Base-by-base conservation (phyloP, 768 basidiomycete genomes). In the Auriscalpium orientale region DNA sequence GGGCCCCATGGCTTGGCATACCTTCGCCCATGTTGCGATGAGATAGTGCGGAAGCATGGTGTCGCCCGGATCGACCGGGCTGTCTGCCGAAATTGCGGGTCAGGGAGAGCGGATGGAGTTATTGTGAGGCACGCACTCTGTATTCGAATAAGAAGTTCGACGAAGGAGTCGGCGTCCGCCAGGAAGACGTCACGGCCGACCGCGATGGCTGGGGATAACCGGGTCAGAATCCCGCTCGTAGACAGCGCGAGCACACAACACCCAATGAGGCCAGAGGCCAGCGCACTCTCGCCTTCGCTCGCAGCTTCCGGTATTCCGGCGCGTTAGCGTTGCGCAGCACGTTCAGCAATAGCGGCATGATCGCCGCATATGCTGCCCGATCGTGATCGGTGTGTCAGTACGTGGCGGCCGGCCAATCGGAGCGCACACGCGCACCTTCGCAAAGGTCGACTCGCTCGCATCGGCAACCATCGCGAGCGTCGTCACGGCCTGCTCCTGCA, bases 381-480 rank as follows among this genome's bases (percentile, higher is more conserved):
- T 13, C 21, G 13, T 16, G 21, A 28, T 28, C 28, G 28, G 28
- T 28, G 28, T 28, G 28, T 28, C 28, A 37, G 21, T 35, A 46
- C 20, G 51, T 22, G 46, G 8, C 2, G 18, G 37, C 8, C 10
- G 15, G 10, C 28, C 5, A 12, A 45, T 16, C 5, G 18, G 40
- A 37, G 15, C 0, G n/a, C n/a, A n/a, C n/a, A n/a, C n/a, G 64
- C 70, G 1, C 57, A 83, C 89, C 77, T 87, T 87, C 8, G 75
- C 80, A 66, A 95, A 94, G 2, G 83, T 86, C 1, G 71, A 72
- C 69, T 91, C 89, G 60, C 90, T 90, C 0, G 86, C 87, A 67
- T 91, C 87, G 0, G 91, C 91, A 1, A 94, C 87, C 84, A 92
- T 92, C 3, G 91, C 91, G 34, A 95, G 70, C 12, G 89, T 91